Percentiles rank a stretch among this genome's conserved stretches.
Evolutionary conservation across 2,329 filamentous ascomycete genomes (phyloP).

Genomic region (Alternaria burnsii): DNA sequence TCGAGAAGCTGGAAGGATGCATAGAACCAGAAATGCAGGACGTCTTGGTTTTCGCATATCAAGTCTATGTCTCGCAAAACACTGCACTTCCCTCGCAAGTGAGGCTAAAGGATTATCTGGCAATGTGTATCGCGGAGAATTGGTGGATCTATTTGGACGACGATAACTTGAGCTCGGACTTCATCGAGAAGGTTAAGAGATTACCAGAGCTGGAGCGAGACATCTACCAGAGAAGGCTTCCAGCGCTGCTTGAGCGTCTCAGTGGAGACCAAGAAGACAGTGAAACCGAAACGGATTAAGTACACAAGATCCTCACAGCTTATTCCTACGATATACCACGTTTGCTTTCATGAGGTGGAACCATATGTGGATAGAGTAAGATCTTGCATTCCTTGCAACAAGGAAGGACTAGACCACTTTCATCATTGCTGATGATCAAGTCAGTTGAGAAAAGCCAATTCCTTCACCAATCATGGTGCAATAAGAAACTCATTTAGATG

Average conservation of each 20-base stretch:
- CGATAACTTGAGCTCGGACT: constrained; percentile 11
- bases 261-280: neutral
- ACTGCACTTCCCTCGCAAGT: neutral
- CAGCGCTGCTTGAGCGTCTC: neutral
- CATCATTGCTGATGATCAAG: neutral
- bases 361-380: neutral
- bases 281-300: neutral
- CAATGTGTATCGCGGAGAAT: constrained; percentile 30
- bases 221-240: constrained; percentile 14
- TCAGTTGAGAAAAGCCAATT: neutral
- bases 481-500: neutral
- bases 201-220: constrained; percentile 30
- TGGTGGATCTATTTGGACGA: constrained; percentile 26
- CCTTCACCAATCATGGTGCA: neutral
- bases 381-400: neutral
- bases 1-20: constrained; percentile 26
- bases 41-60: constrained; percentile 23
- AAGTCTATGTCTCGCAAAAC: constrained; percentile 21
- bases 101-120: constrained; percentile 25
- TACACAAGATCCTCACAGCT: neutral
- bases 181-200: constrained; percentile 18
- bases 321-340: neutral
- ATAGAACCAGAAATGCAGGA: constrained; percentile 14
- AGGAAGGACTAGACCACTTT: neutral
- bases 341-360: neutral